These are phyloP conservation scores for Ogataea pilisensis DNA, from an alignment of 805 yeast species.

Conservation along the genomic window DNA sequence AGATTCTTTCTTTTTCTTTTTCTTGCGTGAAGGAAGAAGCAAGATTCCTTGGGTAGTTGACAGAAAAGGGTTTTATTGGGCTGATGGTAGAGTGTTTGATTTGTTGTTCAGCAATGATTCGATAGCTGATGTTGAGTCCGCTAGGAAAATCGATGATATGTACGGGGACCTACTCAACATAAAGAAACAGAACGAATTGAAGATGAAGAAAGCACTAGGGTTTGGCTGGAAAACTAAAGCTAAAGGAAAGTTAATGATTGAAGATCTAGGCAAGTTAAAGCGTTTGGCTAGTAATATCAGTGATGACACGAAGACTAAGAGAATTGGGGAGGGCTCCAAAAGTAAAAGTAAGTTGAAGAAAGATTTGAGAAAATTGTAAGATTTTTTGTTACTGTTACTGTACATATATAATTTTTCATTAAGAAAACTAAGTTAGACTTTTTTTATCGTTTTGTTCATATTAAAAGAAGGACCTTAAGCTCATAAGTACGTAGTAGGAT, in stretches of 20 bases:
- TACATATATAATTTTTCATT: background rate
- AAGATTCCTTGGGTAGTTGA: conserved; percentile 73
- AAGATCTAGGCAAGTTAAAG: conserved; percentile 35
- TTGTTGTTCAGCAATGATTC: conserved; percentile 76
- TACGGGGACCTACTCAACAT: conserved; percentile 32
- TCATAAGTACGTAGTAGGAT: no score
- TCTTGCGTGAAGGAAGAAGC: conserved; percentile 54
- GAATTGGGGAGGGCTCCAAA: background rate
- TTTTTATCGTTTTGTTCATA: no score
- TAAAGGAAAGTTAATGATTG: conserved; percentile 38
- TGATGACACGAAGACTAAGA: background rate
- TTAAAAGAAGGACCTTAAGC: no score
- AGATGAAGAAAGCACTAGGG: conserved; percentile 53
- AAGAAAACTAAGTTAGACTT: background rate
- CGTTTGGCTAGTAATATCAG: conserved; percentile 11
- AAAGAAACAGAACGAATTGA: conserved; percentile 44
- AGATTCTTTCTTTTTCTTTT: conserved; percentile 70
- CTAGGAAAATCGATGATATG: conserved; percentile 27
- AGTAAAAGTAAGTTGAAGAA: background rate
- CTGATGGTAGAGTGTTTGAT: conserved; percentile 84
- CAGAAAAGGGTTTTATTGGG: conserved; percentile 88
- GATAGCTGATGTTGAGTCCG: conserved; percentile 66
- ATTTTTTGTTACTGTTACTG: no score
- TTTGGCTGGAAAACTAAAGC: conserved; percentile 57
- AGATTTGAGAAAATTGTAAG: background rate